These are phyloP conservation scores for Backusella luteola DNA, from an alignment of 192 early-diverging fungal species.

Conservation along the genomic window DNA sequence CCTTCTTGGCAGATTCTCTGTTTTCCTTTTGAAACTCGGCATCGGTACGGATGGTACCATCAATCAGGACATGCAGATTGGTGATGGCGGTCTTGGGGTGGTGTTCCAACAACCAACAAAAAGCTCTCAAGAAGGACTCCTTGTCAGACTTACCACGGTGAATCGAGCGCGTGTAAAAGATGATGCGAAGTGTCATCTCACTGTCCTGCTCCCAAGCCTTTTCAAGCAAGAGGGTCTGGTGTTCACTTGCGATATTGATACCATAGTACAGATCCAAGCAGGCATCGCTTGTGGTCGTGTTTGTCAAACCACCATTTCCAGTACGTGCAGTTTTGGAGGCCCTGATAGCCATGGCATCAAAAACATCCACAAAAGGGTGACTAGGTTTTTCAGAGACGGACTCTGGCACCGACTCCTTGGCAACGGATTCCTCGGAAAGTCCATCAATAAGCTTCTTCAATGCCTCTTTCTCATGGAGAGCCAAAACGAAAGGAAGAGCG, in stretches of 20 bases:
- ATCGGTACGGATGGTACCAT: constrained; percentile 18
- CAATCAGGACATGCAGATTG: constrained; percentile 32
- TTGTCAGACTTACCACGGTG: constrained; percentile 38
- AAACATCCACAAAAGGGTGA: constrained; percentile 10
- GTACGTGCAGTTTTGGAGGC: constrained; percentile 20
- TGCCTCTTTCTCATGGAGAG: constrained; percentile 14
- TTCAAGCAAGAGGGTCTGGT: background rate
- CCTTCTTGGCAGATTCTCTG: constrained; percentile 1
- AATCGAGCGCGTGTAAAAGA: constrained; percentile 40
- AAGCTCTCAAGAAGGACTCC: constrained; percentile 27
- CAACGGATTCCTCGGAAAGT: background rate
- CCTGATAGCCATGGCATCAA: background rate
- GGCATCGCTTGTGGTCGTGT: constrained; percentile 19
- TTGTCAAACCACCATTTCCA: constrained; percentile 32
- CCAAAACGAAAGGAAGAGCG: constrained; percentile 16
- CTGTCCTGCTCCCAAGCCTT: constrained; percentile 28
- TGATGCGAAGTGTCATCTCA: constrained; percentile 31
- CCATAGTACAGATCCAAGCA: constrained; percentile 40
- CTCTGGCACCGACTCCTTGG: background rate
- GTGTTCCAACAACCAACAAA: constrained; percentile 34
- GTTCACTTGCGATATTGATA: constrained; percentile 8
- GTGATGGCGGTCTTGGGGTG: constrained; percentile 38
- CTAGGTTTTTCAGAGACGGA: background rate
- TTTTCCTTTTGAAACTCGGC: background rate
- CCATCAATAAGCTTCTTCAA: background rate